Percentiles rank a stretch among this genome's conserved stretches.
These are phyloP conservation scores for Aspergillus sergii DNA, from an alignment of 2,329 filamentous ascomycete species.

Conservation along the genomic window DNA sequence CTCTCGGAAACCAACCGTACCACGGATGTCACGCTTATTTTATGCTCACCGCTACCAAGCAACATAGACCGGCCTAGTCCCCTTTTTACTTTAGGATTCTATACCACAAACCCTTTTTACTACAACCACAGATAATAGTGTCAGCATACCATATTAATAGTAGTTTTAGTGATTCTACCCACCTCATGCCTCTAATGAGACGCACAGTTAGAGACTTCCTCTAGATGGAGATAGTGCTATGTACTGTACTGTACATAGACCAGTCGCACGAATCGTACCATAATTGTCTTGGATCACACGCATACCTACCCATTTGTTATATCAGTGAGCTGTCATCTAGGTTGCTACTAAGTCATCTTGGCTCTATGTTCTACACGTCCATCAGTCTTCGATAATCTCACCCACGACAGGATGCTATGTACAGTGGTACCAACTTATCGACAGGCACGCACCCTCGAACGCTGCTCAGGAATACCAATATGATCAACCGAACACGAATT, in stretches of 20 bases:
- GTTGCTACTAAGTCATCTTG: background rate
- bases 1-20: background rate
- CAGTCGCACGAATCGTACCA: background rate
- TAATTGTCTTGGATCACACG: background rate
- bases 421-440: background rate
- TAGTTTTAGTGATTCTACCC: too few relatives aligned
- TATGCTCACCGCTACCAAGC: too few relatives aligned
- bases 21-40: background rate
- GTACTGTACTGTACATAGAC: background rate
- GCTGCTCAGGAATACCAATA: background rate
- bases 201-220: background rate
- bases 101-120: too few relatives aligned
- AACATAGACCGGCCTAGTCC: too few relatives aligned
- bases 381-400: background rate
- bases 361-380: background rate
- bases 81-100: too few relatives aligned
- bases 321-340: background rate
- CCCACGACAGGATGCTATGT: background rate
- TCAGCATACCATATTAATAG: too few relatives aligned
- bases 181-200: too few relatives aligned
- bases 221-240: background rate
- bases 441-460: background rate
- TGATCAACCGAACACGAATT: slow-evolving; percentile 68
- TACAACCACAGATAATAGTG: too few relatives aligned
- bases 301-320: background rate